Conservation (phyloP, 805 yeast species). For the Ogataea trehalophila region DNA sequence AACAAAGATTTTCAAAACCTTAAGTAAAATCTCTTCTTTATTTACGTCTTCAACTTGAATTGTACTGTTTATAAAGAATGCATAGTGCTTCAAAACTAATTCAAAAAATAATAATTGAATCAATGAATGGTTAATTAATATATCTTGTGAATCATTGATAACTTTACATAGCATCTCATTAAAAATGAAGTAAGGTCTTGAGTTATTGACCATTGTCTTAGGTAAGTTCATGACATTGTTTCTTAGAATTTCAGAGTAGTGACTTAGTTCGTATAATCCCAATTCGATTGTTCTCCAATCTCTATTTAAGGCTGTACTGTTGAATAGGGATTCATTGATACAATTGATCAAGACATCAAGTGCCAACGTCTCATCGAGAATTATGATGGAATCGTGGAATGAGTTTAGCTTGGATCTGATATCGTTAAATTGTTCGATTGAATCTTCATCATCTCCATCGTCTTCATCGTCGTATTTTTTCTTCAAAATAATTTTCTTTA, state of each 20-base stretch:
- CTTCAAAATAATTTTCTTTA: slow-evolving; percentile 68
- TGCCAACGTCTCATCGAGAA: slow-evolving; percentile 34
- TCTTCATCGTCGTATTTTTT: slow-evolving; percentile 70
- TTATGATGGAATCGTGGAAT: slow-evolving; percentile 77
- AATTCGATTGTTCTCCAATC: slow-evolving; percentile 85
- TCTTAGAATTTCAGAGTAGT: slow-evolving; percentile 73
- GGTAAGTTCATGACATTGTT: slow-evolving; percentile 71
- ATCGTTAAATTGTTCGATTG: slow-evolving; percentile 74
- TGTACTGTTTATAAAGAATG: slow-evolving; percentile 45
- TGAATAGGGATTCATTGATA: slow-evolving; percentile 40
- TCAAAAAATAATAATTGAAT: slow-evolving; percentile 83
- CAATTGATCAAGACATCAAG: slow-evolving; percentile 37
- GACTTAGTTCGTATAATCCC: slow-evolving; percentile 77
- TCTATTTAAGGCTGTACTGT: slow-evolving; percentile 3
- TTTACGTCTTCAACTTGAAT: slow-evolving; percentile 36
- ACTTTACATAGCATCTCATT: slow-evolving; percentile 54
- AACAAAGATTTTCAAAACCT: slow-evolving; percentile 72
- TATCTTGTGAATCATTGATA: slow-evolving; percentile 30
- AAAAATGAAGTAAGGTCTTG: slow-evolving; percentile 60
- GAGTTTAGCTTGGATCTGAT: slow-evolving; percentile 67
- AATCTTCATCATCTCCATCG: slow-evolving; percentile 60
- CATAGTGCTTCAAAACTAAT: slow-evolving; percentile 72
- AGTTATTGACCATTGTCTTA: slow-evolving; percentile 57
- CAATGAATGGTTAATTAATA: slow-evolving; percentile 66
- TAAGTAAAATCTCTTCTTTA: slow-evolving; percentile 48